Evolutionary conservation across 192 early-diverging fungal genomes (phyloP), one percentile per base, ranked within the genome.

Genomic region (Diversispora eburnea): DNA sequence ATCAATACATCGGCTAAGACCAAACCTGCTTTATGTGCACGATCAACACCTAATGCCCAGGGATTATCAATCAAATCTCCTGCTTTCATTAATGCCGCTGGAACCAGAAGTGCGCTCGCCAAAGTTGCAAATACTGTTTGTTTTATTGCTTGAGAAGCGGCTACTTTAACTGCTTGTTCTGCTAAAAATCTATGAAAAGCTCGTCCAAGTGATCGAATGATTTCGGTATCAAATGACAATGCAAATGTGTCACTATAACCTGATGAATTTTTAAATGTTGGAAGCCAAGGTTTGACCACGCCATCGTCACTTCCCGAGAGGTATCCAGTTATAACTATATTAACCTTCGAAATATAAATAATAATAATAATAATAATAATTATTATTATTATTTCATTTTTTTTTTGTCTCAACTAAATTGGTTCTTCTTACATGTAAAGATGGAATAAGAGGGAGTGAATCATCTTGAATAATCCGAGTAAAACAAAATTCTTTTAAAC

Each of bases 11-110:
- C 87, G 0, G 87, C 87, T 46, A 88, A 69, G 3, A 88, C 84
- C 77, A 80, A 71, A 2, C 87, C 87, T 17, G 87, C 80, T 73
- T 88, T 88, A 4, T 65, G 74, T 55, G 84, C 83, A 22, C 85
- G 75, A 75, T 88, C 87, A 59, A 79, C 75, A 19, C 81, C 85
- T 5, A 88, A 72, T 0, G 73, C 81, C 86, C 87, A 88, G 25
- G 87, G 87, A 63, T 88, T 85, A 64, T 86, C 85, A 70, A 88
- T 88, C 17, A 88, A 65, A 72, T 88, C 85, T 42, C 80, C 81
- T 3, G 83, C 79, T 46, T 84, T 83, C 70, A 88, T 75, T 9
- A 88, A 67, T 49, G 77, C 78, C 4, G 80, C 77, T 2, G 87
- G 87, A 12, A 88, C 54, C 8, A 82, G 77, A 6, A 88, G 71